Percentiles rank a stretch among this genome's conserved stretches.
These are phyloP conservation scores for Leccinum arenicola DNA, from an alignment of 768 basidiomycete species.

Conservation along the genomic window DNA sequence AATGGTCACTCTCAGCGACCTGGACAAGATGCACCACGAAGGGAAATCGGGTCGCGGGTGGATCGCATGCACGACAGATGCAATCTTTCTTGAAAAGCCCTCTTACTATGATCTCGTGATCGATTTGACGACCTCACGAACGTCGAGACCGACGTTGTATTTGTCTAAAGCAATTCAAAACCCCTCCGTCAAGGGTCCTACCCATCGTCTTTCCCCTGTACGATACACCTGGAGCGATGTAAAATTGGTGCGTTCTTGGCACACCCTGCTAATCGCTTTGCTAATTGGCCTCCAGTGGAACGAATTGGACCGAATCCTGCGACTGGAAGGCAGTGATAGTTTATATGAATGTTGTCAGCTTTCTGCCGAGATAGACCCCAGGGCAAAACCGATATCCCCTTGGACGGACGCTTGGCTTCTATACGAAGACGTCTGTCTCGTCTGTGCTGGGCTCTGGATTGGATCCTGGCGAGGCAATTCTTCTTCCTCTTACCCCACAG, in stretches of 20 bases:
- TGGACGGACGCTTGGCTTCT: conserved; percentile 80
- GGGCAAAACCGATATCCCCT: conserved; percentile 40
- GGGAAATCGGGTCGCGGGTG: conserved; percentile 64
- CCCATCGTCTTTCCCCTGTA: conserved; percentile 57
- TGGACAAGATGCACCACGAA: conserved; percentile 59
- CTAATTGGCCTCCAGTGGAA: conserved; percentile 54
- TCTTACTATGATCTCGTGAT: conserved; percentile 77
- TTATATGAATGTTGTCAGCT: conserved; percentile 35
- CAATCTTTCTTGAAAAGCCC: conserved; percentile 80
- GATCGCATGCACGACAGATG: conserved; percentile 87
- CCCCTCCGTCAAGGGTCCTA: conserved; percentile 37
- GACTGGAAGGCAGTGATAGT: conserved; percentile 41
- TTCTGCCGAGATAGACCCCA: conserved; percentile 29
- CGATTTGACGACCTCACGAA: conserved; percentile 67
- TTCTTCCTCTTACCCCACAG: conserved; percentile 46
- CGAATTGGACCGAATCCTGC: conserved; percentile 69
- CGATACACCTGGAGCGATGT: conserved; percentile 86
- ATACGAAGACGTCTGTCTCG: conserved; percentile 81
- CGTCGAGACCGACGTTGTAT: conserved; percentile 65
- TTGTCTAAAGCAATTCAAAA: conserved; percentile 48
- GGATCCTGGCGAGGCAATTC: conserved; percentile 59
- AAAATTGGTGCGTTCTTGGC: conserved; percentile 49
- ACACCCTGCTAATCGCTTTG: not conserved
- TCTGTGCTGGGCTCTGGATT: conserved; percentile 82
- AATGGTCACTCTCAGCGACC: conserved; percentile 74